Base-by-base conservation (phyloP, 805 yeast species). In the Saccharomycopsis schoenii region DNA sequence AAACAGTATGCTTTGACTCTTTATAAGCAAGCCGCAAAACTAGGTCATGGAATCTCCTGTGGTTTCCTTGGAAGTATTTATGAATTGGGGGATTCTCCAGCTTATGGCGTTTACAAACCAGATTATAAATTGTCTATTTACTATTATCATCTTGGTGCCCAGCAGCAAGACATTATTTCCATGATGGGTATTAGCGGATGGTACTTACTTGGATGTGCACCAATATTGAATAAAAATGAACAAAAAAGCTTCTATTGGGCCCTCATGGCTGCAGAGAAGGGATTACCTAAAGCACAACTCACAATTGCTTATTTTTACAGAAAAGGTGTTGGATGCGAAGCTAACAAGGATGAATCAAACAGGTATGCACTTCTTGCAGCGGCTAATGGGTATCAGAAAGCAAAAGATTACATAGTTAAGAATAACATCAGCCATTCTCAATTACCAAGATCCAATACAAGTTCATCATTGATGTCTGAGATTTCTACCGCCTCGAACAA, bases 221-320 rank as follows among this genome's bases (percentile, higher is more conserved):
- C 93, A 19, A 37, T 43, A 17, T 58, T 58, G n/a, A 39, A 17
- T 14, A 58, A 39, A 52, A 52, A 58, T 71, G 88, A 85, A 59
- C 80, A 75, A 58, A 97, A 92, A 72, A 94, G 97, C 0, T 93
- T 86, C 70, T 93, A 89, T 68, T 94, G 98, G 98, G 97, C 97
- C 0, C 75, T 81, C 60, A 78, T 88, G 64, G 93, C 98, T 0
- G 97, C 97, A 0, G 77, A 80, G 52, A 74, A 83, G 51, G 89
- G 89, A n/a, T 76, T 80, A 41, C 80, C 89, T 5, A 89, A 89
- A 71, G 97, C 96, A 1, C 96, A 89, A 78, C 84, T 81, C 70
- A 86, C 96, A 0, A 74, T 89, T 47, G 96, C 92, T 40, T 84
- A 86, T 68, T 90, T 92, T 67, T 83, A 82, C 68, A 94, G 89